Evolutionary conservation across 164 flowering plant species (phyloP).

Genomic region (Vitis amurensis): DNA sequence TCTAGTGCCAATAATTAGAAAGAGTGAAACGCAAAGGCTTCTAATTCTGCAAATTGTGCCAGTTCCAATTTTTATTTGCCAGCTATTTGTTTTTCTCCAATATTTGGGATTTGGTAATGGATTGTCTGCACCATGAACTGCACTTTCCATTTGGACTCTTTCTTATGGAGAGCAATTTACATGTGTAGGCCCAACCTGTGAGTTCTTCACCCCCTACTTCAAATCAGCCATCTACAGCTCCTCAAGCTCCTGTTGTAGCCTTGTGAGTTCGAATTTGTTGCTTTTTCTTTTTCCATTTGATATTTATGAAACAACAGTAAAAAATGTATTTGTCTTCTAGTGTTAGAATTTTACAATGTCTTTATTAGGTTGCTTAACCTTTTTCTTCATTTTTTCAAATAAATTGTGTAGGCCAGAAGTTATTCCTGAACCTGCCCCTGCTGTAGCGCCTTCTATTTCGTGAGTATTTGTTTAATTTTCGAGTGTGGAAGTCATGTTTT

Average conservation of each 20-base stretch:
- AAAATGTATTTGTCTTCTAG: no score
- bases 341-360: not conserved
- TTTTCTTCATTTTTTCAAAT: not conserved
- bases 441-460: constrained; percentile 30
- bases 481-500: not conserved
- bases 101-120: no score
- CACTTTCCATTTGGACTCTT: not conserved
- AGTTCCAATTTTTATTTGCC: no score
- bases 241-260: constrained; percentile 19
- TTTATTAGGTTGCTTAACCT: not conserved
- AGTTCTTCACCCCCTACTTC: constrained; percentile 13
- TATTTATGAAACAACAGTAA: not conserved
- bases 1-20: no score
- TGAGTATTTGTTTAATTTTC: constrained; percentile 22
- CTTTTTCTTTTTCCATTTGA: not conserved
- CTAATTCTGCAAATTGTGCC: no score
- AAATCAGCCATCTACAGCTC: constrained; percentile 13
- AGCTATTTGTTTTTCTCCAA: no score
- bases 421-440: constrained; percentile 31
- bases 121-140: not conserved
- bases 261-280: constrained; percentile 16
- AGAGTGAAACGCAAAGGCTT: no score
- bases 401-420: constrained; percentile 34
- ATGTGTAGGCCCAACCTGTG: constrained; percentile 25
- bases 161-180: not conserved